A percentile compares a stretch with the other conserved stretches of the same genome.
These are phyloP conservation scores for Alternaria longipes DNA, from an alignment of 2,329 filamentous ascomycete species.

Conservation along the genomic window DNA sequence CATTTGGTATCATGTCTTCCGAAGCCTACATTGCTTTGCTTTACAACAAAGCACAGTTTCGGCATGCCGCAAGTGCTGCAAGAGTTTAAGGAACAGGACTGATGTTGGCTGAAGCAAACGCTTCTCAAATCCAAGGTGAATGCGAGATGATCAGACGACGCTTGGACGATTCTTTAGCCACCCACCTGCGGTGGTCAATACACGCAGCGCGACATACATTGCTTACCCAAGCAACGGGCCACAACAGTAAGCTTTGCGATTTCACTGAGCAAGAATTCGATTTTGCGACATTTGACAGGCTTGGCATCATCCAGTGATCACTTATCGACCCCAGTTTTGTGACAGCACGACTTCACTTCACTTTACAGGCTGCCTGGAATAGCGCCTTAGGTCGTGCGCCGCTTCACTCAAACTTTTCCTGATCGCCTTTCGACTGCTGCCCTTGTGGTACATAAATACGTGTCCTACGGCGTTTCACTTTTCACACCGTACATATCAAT, in stretches of 20 bases:
- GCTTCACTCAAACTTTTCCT: not conserved
- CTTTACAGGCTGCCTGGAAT: not conserved
- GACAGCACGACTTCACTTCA: conserved; percentile 3
- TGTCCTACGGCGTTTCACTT: not conserved
- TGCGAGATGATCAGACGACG: not conserved
- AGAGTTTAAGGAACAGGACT: not conserved
- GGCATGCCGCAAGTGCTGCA: not conserved
- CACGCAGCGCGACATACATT: not conserved
- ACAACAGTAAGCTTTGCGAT: not conserved
- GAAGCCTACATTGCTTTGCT: not conserved
- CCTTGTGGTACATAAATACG: not conserved
- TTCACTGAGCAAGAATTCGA: not conserved
- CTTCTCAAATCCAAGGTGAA: not conserved
- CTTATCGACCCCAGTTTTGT: not conserved
- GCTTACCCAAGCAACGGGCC: not conserved
- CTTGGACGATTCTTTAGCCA: not conserved
- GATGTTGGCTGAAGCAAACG: not conserved
- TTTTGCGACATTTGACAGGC: not conserved
- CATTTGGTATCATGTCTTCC: not conserved
- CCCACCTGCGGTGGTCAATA: not conserved
- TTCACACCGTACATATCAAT: not conserved
- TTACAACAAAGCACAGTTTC: not conserved
- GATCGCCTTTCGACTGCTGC: not conserved
- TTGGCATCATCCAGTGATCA: not conserved
- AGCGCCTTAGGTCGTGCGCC: not conserved